Base-by-base conservation (phyloP, 78 protist species). In the Dictyostelium intermedium region DNA sequence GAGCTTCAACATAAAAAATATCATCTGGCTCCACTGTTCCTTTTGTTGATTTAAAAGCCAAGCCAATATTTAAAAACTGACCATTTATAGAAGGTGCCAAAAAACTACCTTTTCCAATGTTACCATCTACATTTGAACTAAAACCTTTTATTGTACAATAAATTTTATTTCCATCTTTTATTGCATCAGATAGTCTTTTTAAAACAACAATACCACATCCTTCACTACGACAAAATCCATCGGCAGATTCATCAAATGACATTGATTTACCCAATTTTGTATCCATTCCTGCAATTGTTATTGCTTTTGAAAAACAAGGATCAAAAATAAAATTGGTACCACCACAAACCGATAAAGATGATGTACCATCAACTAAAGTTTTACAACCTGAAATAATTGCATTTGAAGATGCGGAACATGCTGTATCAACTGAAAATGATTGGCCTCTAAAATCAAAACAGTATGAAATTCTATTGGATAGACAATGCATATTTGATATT, bases 351-450 rank as follows among this genome's bases (percentile, higher is more conserved):
- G 98, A 98, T 60, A 27, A 0, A 25, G 83, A 78, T 79, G 96
- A 93, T 18, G 73, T 80, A 5, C 97, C 97, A 10, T 35, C 66
- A 56, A 56, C 20, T 16, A 56, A 14, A 5, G 66, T 20, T 20
- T 56, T 56, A 20, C 66, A 56, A 5, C 66, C 66, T 20, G 66
- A 56, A 50, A 50, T 50, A 16, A 50, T 50, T 10, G 61, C 61
- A 50, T 13, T 30, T 86, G 84, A 61, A 94, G 98, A 85, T 18
- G 96, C 76, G 23, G 97, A 89, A 84, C 99, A 97, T 18, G 99
- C 99, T 20, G 99, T 95, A 61, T 98, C 99, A 7, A 97, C 5
- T 4, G 95, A 18, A 27, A 97, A 2, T 1, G 96, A 83, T 35
- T 97, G 98, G 5, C 99, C 99, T 30, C 37, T 8, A 27, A 50